phyloP scores from a whole-genome alignment of 192 early-diverging fungal species.

The Coemansia sp. region DNA sequence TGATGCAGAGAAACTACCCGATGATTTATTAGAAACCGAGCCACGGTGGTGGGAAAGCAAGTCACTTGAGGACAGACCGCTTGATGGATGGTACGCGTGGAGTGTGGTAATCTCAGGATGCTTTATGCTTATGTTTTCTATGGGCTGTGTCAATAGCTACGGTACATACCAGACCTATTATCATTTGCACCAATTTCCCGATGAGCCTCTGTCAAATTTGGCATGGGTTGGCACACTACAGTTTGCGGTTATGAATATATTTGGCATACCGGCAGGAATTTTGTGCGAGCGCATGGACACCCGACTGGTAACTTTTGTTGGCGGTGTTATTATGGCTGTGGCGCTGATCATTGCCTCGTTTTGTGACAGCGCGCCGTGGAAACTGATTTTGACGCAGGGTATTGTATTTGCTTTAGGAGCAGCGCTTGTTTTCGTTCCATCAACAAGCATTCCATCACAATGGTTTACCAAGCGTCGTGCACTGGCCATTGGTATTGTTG shows the following conservation, averaged over 20 bases:
- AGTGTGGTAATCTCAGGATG: conserved; percentile 53
- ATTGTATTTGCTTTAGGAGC: conserved; percentile 55
- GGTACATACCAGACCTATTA: conserved; percentile 57
- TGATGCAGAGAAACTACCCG: background rate
- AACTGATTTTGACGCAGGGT: conserved; percentile 61
- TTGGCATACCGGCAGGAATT: conserved; percentile 52
- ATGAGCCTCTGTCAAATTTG: conserved; percentile 49
- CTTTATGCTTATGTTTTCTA: conserved; percentile 55
- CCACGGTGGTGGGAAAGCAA: conserved; percentile 50
- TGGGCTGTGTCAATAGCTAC: conserved; percentile 60
- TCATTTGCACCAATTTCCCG: conserved; percentile 28
- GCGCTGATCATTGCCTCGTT: conserved; percentile 59
- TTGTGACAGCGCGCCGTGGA: conserved; percentile 58
- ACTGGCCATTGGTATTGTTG: conserved; percentile 55
- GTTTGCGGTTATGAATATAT: conserved; percentile 52
- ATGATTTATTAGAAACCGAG: background rate
- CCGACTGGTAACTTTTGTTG: conserved; percentile 51
- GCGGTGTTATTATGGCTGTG: conserved; percentile 55
- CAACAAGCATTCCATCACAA: conserved; percentile 57
- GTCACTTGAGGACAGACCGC: conserved; percentile 29
- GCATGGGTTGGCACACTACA: conserved; percentile 58
- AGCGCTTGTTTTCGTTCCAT: conserved; percentile 54
- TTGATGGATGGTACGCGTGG: conserved; percentile 54
- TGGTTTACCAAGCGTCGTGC: conserved; percentile 56
- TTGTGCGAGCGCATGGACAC: conserved; percentile 56